Evolutionary conservation across 345 rosid species (phyloP).

Genomic region (Cardamine occulta): DNA sequence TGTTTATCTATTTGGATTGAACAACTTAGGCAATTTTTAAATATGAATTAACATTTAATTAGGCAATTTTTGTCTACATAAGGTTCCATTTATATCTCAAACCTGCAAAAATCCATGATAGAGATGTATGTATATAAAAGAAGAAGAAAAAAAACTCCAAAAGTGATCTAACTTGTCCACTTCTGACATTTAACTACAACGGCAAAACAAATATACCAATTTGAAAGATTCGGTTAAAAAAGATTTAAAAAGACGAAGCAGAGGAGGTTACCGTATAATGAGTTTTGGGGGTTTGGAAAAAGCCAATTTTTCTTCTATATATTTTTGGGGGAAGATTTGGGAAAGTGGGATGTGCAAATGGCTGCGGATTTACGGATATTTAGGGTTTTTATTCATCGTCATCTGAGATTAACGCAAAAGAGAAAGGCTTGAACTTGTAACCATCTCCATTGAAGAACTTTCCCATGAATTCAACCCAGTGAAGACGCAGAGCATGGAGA

Average conservation of each 20-base stretch:
- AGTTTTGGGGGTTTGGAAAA: conserved; percentile 16
- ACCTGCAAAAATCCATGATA: conserved; percentile 38
- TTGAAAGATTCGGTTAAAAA: conserved; percentile 32
- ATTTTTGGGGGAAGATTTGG: conserved; percentile 1
- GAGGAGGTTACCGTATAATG: conserved; percentile 39
- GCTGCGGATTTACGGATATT: conserved; percentile 6
- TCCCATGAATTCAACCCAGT: conserved; percentile 92
- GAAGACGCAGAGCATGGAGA: conserved; percentile 96
- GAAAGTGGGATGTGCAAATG: conserved; percentile 34
- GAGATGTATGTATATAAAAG: background rate
- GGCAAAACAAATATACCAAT: conserved; percentile 27
- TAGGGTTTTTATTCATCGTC: conserved; percentile 60
- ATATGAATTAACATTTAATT: too few relatives aligned
- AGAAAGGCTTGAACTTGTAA: conserved; percentile 89
- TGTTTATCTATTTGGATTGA: too few relatives aligned
- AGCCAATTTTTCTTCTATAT: conserved; percentile 34
- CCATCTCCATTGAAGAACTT: conserved; percentile 97
- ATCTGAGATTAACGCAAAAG: conserved; percentile 65
- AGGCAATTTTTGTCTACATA: background rate
- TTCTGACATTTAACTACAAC: conserved; percentile 33
- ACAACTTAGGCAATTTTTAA: too few relatives aligned
- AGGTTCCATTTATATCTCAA: conserved; percentile 6
- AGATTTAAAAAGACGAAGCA: conserved; percentile 7
- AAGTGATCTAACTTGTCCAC: conserved; percentile 32
- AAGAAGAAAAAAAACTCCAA: background rate